Percentiles rank a stretch among this genome's conserved stretches.
These are phyloP conservation scores for Paramecium sonneborni DNA, from an alignment of 73 alveolate genomes.

Conservation along the genomic window DNA sequence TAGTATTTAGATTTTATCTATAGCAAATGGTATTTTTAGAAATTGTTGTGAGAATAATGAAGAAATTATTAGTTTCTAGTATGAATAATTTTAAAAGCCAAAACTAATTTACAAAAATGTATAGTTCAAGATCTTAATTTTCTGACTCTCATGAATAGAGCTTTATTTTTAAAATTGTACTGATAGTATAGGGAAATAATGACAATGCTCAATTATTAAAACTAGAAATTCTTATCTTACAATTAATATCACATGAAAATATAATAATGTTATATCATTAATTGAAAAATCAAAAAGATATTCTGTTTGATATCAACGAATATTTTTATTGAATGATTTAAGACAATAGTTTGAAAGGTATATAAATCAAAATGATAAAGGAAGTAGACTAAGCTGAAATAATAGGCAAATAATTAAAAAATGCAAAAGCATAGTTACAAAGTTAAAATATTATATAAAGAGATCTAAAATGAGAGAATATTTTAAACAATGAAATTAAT, in stretches of 20 bases:
- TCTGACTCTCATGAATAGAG: no score
- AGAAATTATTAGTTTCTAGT: no score
- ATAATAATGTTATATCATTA: slow-evolving; percentile 38
- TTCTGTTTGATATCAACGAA: slow-evolving; percentile 77
- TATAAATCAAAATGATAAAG: slow-evolving; percentile 61
- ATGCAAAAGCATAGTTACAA: slow-evolving; percentile 77
- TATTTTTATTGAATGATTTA: slow-evolving; percentile 68
- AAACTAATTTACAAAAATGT: no score
- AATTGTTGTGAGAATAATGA: no score
- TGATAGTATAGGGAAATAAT: slow-evolving; percentile 61
- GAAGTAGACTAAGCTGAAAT: slow-evolving; percentile 80
- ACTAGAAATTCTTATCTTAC: slow-evolving; percentile 59
- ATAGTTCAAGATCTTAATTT: no score
- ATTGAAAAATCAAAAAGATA: slow-evolving; percentile 40
- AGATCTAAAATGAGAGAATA: slow-evolving; percentile 85
- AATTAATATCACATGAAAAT: slow-evolving; percentile 52
- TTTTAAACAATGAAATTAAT: slow-evolving; percentile 76
- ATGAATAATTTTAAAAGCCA: no score
- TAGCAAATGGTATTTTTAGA: no score
- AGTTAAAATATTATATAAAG: slow-evolving; percentile 71
- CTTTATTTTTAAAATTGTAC: no score
- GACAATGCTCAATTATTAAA: background rate
- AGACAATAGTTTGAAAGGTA: slow-evolving; percentile 61
- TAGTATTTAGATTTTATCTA: no score
- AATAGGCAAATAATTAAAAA: slow-evolving; percentile 71